Percentiles rank a stretch among this genome's conserved stretches.
phyloP scores from a whole-genome alignment of 75 land plant species.

The Selaginella tamariscina region DNA sequence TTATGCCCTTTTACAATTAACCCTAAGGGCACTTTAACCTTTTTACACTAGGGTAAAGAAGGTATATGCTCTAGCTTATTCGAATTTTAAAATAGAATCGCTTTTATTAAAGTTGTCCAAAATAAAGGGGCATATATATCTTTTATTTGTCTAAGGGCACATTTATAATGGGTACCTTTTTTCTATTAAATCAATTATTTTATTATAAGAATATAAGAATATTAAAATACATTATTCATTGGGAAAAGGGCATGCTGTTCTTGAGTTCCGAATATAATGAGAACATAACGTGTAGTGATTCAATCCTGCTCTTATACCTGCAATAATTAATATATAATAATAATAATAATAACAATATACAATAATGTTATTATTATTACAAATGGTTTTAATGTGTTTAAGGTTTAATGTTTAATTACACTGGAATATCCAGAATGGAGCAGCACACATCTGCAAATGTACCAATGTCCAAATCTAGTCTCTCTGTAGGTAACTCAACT shows the following conservation, averaged over 20 bases:
- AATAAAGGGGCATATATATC: too few relatives aligned
- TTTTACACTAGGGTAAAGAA: too few relatives aligned
- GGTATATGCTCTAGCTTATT: too few relatives aligned
- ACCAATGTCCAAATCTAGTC: slow-evolving; percentile 21
- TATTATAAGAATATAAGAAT: not conserved
- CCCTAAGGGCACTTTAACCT: too few relatives aligned
- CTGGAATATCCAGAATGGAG: slow-evolving; percentile 27
- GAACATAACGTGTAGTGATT: slow-evolving; percentile 4
- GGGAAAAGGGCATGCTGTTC: slow-evolving; percentile 1
- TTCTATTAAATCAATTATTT: too few relatives aligned
- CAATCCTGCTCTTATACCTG: slow-evolving; percentile 11
- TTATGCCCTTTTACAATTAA: too few relatives aligned
- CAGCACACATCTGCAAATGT: slow-evolving; percentile 29
- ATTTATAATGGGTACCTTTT: too few relatives aligned
- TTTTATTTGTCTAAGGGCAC: too few relatives aligned
- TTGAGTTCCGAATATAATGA: not conserved
- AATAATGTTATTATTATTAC: too few relatives aligned
- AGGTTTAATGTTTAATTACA: slow-evolving; percentile 20
- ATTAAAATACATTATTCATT: not conserved
- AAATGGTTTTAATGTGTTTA: too few relatives aligned
- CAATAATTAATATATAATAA: not conserved
- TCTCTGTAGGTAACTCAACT: slow-evolving; percentile 9
- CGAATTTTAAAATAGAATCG: too few relatives aligned
- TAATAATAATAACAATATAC: not conserved
- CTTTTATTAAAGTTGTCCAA: too few relatives aligned